These are phyloP conservation scores for Lobosporangium transversale DNA, from an alignment of 192 early-diverging fungal species.

Conservation along the genomic window DNA sequence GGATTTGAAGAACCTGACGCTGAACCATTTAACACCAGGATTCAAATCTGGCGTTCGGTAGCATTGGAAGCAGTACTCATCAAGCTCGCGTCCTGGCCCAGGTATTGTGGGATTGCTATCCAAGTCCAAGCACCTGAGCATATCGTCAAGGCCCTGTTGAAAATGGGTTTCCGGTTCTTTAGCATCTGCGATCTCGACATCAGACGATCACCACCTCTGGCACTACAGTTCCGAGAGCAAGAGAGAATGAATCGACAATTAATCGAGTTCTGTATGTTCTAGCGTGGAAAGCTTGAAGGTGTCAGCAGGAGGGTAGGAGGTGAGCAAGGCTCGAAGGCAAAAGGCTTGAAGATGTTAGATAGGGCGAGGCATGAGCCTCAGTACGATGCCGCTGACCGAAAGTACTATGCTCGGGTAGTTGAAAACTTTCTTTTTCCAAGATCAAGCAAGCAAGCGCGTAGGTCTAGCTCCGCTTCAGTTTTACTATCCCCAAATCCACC, in stretches of 20 bases:
- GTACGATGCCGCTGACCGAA: slow-evolving; percentile 7
- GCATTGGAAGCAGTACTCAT: slow-evolving; percentile 41
- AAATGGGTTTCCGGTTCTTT: slow-evolving; percentile 46
- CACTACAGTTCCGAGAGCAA: slow-evolving; percentile 36
- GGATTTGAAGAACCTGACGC: slow-evolving; percentile 1
- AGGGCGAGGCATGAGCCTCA: neutral
- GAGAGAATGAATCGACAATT: slow-evolving; percentile 34
- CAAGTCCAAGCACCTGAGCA: slow-evolving; percentile 37
- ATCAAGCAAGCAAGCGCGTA: slow-evolving; percentile 11
- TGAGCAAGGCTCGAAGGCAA: neutral
- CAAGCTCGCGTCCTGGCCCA: slow-evolving; percentile 37
- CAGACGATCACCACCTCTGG: slow-evolving; percentile 33
- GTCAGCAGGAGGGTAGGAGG: too few relatives aligned
- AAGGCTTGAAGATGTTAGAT: neutral
- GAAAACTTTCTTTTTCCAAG: slow-evolving; percentile 39
- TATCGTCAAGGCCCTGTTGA: slow-evolving; percentile 20
- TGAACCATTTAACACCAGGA: slow-evolving; percentile 24
- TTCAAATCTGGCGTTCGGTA: slow-evolving; percentile 40
- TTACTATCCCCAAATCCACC: neutral
- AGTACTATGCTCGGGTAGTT: slow-evolving; percentile 13
- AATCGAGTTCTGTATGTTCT: slow-evolving; percentile 48
- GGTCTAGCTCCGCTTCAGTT: slow-evolving; percentile 5
- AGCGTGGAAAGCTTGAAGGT: too few relatives aligned
- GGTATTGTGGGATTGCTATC: slow-evolving; percentile 47
- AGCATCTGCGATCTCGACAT: slow-evolving; percentile 44